Percentiles rank a stretch among this genome's conserved stretches.
phyloP scores from a whole-genome alignment of 2,329 filamentous ascomycete genomes.

The Neonectria ditissima region DNA sequence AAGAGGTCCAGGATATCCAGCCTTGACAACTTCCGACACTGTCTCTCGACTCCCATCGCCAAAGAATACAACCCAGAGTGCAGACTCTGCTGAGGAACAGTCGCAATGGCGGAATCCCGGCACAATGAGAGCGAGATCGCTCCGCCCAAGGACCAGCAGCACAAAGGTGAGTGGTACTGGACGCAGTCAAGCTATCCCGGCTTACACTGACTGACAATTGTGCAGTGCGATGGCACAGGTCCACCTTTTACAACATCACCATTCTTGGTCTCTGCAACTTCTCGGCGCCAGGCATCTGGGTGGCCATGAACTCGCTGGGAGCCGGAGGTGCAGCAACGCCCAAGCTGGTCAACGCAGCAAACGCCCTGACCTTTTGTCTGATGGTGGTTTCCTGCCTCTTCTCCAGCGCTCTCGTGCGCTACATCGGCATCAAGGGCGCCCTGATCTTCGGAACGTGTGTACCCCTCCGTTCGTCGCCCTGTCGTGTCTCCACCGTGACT shows the following conservation, averaged over 20 bases:
- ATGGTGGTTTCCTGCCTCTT: constrained; percentile 80
- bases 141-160: constrained; percentile 48
- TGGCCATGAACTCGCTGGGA: constrained; percentile 78
- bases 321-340: constrained; percentile 75
- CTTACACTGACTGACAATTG: constrained; percentile 11
- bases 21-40: constrained; percentile 1
- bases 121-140: constrained; percentile 39
- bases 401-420: constrained; percentile 71
- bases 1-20: constrained; percentile 11
- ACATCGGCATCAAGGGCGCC: constrained; percentile 77
- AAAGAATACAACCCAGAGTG: background rate
- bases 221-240: constrained; percentile 75
- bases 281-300: constrained; percentile 78
- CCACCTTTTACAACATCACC: constrained; percentile 78
- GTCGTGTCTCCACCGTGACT: background rate
- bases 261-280: constrained; percentile 79
- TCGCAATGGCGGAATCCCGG: constrained; percentile 34
- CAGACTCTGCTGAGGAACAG: background rate
- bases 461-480: background rate
- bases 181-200: too few relatives aligned
- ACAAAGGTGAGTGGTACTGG: constrained; percentile 47
- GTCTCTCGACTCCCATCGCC: background rate
- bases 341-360: constrained; percentile 76
- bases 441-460: constrained; percentile 76
- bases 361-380: constrained; percentile 77